Percentiles rank a stretch among this genome's conserved stretches.
Conservation (phyloP, 306 rosid genomes). For the Glycine soja region DNA sequence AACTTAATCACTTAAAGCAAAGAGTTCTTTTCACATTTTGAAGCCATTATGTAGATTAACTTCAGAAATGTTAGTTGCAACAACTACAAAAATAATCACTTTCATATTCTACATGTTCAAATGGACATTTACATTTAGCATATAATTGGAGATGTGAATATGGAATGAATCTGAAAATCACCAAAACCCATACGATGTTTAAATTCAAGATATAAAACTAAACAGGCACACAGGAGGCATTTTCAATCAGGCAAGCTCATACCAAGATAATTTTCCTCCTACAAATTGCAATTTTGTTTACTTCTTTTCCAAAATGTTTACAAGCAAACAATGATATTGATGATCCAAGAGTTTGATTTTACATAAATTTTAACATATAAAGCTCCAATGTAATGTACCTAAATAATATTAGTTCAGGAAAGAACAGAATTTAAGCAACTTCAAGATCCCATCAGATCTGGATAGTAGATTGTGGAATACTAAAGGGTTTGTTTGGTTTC, state of each 20-base stretch:
- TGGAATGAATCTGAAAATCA: conserved; percentile 17
- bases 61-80: neutral
- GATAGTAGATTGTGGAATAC: conserved; percentile 5
- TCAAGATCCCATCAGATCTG: conserved; percentile 15
- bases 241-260: conserved; percentile 1
- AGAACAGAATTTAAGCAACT: conserved; percentile 19
- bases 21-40: neutral
- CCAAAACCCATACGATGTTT: conserved; percentile 1
- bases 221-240: neutral
- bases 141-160: neutral
- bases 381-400: neutral
- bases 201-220: neutral
- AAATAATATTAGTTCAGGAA: conserved; percentile 9
- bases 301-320: conserved; percentile 10
- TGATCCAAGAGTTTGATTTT: conserved; percentile 24
- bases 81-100: neutral
- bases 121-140: neutral
- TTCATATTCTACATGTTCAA: conserved; percentile 14
- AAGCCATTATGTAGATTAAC: neutral
- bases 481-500: neutral
- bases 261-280: conserved; percentile 16
- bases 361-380: neutral
- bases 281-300: neutral
- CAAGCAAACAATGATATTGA: neutral
- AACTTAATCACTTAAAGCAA: conserved; percentile 1